These are phyloP conservation scores for Prosopis cineraria DNA, from an alignment of 306 rosid species.

Conservation along the genomic window DNA sequence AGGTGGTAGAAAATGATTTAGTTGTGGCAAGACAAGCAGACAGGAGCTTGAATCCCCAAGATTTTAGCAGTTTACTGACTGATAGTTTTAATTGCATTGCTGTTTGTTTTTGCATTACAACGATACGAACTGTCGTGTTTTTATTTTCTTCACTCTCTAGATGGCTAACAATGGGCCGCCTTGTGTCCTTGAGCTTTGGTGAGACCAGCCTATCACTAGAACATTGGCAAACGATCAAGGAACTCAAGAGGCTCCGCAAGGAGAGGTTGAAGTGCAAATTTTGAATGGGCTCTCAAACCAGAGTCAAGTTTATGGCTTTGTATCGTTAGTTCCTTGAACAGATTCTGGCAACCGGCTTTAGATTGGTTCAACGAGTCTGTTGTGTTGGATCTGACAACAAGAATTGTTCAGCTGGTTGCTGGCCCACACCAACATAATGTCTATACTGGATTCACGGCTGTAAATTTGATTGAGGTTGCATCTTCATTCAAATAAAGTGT, in stretches of 20 bases:
- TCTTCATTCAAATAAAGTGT: background rate
- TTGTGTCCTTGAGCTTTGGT: slow-evolving; percentile 69
- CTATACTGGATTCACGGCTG: slow-evolving; percentile 2
- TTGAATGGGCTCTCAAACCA: too few relatives aligned
- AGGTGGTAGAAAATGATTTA: slow-evolving; percentile 87
- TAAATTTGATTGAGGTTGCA: slow-evolving; percentile 11
- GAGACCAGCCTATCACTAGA: slow-evolving; percentile 67
- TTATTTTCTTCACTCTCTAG: slow-evolving; percentile 39
- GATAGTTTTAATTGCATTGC: background rate
- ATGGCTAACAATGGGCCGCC: slow-evolving; percentile 83
- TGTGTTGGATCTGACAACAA: slow-evolving; percentile 10
- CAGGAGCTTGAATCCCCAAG: slow-evolving; percentile 59
- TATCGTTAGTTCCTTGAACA: background rate
- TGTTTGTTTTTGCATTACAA: background rate
- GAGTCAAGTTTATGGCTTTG: slow-evolving; percentile 2
- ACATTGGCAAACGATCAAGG: slow-evolving; percentile 90
- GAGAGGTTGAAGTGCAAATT: slow-evolving; percentile 61
- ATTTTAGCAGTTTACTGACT: slow-evolving; percentile 70
- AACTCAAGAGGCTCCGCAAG: slow-evolving; percentile 70
- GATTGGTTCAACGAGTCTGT: slow-evolving; percentile 13
- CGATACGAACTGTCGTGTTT: background rate
- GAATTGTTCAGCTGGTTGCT: slow-evolving; percentile 10
- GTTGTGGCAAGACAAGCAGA: slow-evolving; percentile 71
- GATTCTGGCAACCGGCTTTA: slow-evolving; percentile 6
- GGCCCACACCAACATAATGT: background rate